Conservation (phyloP, 164 flowering plant genomes). For the Berberis thunbergii region DNA sequence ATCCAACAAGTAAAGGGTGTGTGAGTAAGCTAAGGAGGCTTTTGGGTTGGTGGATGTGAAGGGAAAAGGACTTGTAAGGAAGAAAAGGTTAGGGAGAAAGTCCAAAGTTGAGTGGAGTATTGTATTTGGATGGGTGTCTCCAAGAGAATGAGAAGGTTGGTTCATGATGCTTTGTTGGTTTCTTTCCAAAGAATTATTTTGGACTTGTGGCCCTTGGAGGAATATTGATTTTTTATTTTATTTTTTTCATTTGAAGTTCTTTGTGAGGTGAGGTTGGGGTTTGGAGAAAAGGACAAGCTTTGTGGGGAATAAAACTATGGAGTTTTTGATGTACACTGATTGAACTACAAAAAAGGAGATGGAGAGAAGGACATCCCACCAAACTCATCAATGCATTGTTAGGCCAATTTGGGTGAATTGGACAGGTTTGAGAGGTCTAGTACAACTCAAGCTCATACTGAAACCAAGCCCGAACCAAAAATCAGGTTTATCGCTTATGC, state of each 20-base stretch:
- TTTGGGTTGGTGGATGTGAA: not conserved
- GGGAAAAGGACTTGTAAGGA: not conserved
- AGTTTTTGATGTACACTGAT: too few species aligned
- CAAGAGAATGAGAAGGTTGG: not conserved
- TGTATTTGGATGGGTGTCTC: not conserved
- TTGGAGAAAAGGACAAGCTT: not conserved
- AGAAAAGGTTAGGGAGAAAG: not conserved
- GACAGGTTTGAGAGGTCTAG: too few species aligned
- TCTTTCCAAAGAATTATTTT: not conserved
- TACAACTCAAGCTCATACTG: too few species aligned
- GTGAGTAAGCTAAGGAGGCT: not conserved
- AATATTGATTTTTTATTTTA: not conserved
- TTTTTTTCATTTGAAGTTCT: not conserved
- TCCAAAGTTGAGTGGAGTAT: not conserved
- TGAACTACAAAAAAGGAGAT: too few species aligned
- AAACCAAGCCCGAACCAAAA: too few species aligned
- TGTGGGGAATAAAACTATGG: not conserved
- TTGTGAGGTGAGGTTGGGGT: not conserved
- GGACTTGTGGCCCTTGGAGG: not conserved
- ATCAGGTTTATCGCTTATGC: too few species aligned
- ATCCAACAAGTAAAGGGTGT: constrained; percentile 1
- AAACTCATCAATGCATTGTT: too few species aligned
- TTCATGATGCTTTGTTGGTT: not conserved
- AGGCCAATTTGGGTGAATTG: too few species aligned
- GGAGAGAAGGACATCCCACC: too few species aligned